A percentile compares a stretch with the other conserved stretches of the same genome.
Evolutionary conservation across 805 yeast genomes (phyloP).

Genomic region (Myxozyma melibiosi): DNA sequence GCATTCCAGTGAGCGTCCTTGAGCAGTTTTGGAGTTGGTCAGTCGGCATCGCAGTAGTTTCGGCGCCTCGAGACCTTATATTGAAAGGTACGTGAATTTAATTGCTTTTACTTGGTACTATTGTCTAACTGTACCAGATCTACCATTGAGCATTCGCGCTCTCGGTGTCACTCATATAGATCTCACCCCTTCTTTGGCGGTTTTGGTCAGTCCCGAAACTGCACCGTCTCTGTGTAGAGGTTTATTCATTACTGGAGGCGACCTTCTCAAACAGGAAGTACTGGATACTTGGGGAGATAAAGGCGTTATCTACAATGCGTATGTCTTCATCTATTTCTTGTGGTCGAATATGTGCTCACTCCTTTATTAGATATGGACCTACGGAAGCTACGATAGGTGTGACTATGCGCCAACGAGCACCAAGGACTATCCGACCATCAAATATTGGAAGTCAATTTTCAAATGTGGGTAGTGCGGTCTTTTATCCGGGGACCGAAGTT

Average conservation of each 20-base stretch:
- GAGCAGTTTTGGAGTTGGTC: conserved; percentile 40
- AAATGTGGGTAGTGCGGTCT: conserved; percentile 35
- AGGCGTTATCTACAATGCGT: conserved; percentile 36
- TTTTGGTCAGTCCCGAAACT: conserved; percentile 78
- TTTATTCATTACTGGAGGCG: conserved; percentile 39
- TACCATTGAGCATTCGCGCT: conserved; percentile 22
- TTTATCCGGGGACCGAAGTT: conserved; percentile 17
- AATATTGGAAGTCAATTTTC: conserved; percentile 36
- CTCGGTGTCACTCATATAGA: conserved; percentile 36
- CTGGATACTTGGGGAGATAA: conserved; percentile 36
- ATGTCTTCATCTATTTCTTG: neutral
- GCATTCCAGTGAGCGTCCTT: conserved; percentile 32
- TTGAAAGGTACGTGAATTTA: conserved; percentile 15
- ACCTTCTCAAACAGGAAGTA: conserved; percentile 35
- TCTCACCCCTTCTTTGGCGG: conserved; percentile 55
- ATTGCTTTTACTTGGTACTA: neutral
- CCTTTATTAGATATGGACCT: conserved; percentile 33
- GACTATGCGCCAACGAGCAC: conserved; percentile 34
- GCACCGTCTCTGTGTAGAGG: conserved; percentile 34
- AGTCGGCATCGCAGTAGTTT: conserved; percentile 33
- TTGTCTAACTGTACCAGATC: conserved; percentile 15
- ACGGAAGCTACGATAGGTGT: conserved; percentile 38
- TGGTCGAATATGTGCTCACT: neutral
- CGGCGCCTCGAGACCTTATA: conserved; percentile 34
- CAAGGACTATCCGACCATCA: conserved; percentile 30